Percentiles rank a stretch among this genome's conserved stretches.
These are phyloP conservation scores for Cladosporium oxysporum DNA, from an alignment of 2,329 filamentous ascomycete species.

Conservation along the genomic window DNA sequence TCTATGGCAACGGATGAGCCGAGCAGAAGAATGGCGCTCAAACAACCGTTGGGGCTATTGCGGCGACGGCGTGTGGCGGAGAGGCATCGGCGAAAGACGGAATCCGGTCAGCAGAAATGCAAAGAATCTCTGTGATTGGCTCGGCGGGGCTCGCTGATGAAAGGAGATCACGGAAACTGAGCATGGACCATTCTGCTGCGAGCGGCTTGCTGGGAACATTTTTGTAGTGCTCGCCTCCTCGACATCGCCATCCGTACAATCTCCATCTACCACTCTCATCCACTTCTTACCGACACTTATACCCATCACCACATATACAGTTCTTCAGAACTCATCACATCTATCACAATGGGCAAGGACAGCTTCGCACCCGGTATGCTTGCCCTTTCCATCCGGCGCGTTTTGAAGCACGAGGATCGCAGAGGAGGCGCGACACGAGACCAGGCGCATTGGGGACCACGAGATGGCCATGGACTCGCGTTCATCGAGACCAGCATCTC, in stretches of 20 bases:
- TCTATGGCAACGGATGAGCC: conserved; percentile 1
- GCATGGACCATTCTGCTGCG: conserved; percentile 4
- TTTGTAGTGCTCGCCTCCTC: conserved; percentile 16
- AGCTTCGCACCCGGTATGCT: conserved; percentile 40
- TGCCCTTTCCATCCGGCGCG: neutral
- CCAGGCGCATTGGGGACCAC: neutral
- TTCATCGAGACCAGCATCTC: neutral
- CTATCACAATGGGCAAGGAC: conserved; percentile 42
- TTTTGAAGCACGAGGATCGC: neutral
- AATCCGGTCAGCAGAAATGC: conserved; percentile 10
- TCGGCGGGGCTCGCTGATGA: conserved; percentile 5
- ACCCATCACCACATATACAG: conserved; percentile 20
- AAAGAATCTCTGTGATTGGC: neutral
- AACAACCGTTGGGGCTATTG: conserved; percentile 6
- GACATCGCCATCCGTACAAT: conserved; percentile 1
- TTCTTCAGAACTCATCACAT: conserved; percentile 19
- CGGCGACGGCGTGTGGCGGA: conserved; percentile 8
- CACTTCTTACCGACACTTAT: conserved; percentile 21
- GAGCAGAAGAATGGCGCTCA: neutral
- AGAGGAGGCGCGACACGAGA: conserved; percentile 2
- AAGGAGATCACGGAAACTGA: conserved; percentile 5
- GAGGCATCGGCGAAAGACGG: conserved; percentile 2
- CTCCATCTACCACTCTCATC: conserved; percentile 16
- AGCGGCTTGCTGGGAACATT: conserved; percentile 9
- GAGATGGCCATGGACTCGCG: neutral